Base-by-base conservation (phyloP, 805 yeast genomes). In the Nakazawaea pomicola region DNA sequence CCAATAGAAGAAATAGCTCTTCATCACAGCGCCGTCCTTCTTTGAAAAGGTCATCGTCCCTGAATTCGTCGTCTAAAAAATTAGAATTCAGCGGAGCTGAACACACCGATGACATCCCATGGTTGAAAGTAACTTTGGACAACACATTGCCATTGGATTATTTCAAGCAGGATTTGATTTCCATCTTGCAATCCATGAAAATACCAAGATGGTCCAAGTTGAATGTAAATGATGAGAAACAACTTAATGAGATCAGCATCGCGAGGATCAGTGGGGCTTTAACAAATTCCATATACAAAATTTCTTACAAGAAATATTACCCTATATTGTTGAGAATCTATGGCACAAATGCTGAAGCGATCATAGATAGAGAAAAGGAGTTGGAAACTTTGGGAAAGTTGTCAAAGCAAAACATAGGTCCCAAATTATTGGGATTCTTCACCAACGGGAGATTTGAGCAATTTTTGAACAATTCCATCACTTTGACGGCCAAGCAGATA, bases 361-460 rank as follows among this genome's bases (percentile, higher is more conserved):
- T 93, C 44, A 89, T 93, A 49, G 96, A 93, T 60, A 69, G 99
- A 52, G 83, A 84, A 16, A 69, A 72, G 46, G 99, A 93, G 60
- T 71, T 93, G 49, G 69, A 72, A 39, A 75, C 83, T 2, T 68
- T 93, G 43, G 75, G 78, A 19, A 78, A 93, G 55, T 70, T 93
- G 46, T 82, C 95, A 1, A 67, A 69, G 37, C 79, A 80, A 49
- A 78, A 78, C 42, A 91, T 93, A 47, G 99, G 99, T 0, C 96
- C 99, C 1, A 74, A 79, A 46, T 62, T 93, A 38, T 68, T 86
- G 54, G 99, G 99, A 2, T 87, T 91, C 35, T 93, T 93, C 59
- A 66, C 78, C 33, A 93, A 93, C 57, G 99, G 99, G 37, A 70
- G 99, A 47, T 83, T 93, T 52, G 99, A 93, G 63, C 97, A 93